Conservation (phyloP, 306 rosid genomes). For the Benincasa hispida region DNA sequence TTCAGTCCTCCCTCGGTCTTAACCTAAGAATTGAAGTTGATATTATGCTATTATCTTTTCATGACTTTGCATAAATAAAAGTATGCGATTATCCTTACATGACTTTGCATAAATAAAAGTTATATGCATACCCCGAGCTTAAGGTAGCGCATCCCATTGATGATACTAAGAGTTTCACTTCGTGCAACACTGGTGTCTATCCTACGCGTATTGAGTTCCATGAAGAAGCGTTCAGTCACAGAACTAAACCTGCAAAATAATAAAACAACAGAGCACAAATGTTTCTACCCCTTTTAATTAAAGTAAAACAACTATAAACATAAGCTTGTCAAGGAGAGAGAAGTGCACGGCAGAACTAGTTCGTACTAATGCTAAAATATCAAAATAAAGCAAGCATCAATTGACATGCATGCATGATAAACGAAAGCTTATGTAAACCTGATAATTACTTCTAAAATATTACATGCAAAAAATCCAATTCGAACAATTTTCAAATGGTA, state of each 20-base stretch:
- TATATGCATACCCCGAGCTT: constrained; percentile 78
- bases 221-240: constrained; percentile 96
- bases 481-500: neutral
- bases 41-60: constrained; percentile 17
- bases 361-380: neutral
- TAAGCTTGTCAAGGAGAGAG: neutral
- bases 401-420: neutral
- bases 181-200: constrained; percentile 78
- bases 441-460: neutral
- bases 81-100: constrained; percentile 15
- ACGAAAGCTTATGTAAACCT: neutral
- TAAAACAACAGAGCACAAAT: neutral
- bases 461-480: neutral
- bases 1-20: constrained; percentile 96
- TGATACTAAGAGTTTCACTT: constrained; percentile 94
- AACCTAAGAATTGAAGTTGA: constrained; percentile 48
- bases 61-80: constrained; percentile 11
- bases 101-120: constrained; percentile 13
- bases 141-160: constrained; percentile 98
- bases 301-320: neutral
- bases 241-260: constrained; percentile 73
- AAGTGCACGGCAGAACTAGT: neutral
- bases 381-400: neutral
- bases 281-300: neutral
- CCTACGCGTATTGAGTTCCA: constrained; percentile 91